phyloP scores from a whole-genome alignment of 495 filamentous ascomycete species.

The Delitschia confertaspora region DNA sequence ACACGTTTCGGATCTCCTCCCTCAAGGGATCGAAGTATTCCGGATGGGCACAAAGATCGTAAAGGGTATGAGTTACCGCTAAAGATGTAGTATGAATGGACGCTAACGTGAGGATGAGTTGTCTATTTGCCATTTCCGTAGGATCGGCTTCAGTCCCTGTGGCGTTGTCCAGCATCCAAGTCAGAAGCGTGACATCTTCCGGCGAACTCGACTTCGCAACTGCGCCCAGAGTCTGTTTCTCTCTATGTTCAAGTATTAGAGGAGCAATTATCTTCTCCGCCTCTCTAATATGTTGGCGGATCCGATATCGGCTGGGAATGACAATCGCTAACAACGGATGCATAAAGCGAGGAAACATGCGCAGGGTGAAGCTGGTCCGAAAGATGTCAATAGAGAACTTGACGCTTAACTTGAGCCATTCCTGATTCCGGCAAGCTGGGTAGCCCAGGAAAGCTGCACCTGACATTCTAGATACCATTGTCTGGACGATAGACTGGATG shows the following conservation, averaged over 20 bases:
- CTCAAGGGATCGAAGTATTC: constrained; percentile 42
- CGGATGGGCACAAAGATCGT: constrained; percentile 42
- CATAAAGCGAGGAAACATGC: constrained; percentile 5
- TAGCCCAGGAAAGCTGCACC: constrained; percentile 3
- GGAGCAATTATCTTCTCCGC: not conserved
- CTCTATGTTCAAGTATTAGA: not conserved
- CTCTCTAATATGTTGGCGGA: not conserved
- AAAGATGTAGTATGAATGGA: constrained; percentile 10
- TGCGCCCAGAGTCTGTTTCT: not conserved
- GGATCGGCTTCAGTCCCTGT: not conserved
- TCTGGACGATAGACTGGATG: constrained; percentile 4
- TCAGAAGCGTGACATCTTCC: constrained; percentile 2
- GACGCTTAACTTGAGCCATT: constrained; percentile 4
- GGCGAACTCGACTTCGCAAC: not conserved
- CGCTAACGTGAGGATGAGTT: constrained; percentile 4
- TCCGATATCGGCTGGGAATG: constrained; percentile 1
- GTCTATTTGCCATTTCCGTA: not conserved
- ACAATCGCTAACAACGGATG: constrained; percentile 2
- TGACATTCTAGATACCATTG: constrained; percentile 3
- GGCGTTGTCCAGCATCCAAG: constrained; percentile 10
- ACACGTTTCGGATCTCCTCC: constrained; percentile 41
- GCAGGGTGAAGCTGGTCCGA: constrained; percentile 3
- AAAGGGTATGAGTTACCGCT: constrained; percentile 14
- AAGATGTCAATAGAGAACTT: constrained; percentile 6
- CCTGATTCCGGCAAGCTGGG: constrained; percentile 2